Evolutionary conservation across 2,329 filamentous ascomycete species (phyloP).

Genomic region (Rhytidhysteron rufulum): DNA sequence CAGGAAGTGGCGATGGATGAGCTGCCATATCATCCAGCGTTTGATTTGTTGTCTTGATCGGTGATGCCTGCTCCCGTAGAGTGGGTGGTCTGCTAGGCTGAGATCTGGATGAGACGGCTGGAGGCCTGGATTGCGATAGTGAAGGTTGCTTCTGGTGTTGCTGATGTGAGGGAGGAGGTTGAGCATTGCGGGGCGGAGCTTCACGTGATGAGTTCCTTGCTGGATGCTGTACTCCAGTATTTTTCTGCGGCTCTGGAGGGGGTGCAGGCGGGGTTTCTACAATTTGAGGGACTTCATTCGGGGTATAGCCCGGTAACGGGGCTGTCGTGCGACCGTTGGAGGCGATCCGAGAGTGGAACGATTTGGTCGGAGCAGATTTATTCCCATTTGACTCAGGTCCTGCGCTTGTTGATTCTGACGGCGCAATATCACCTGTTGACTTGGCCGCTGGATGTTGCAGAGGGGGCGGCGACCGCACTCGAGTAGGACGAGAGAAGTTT

Average conservation of each 20-base stretch:
- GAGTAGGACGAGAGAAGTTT: conserved; percentile 60
- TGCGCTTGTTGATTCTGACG: conserved; percentile 17
- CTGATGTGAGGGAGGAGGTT: conserved; percentile 11
- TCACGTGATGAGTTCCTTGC: conserved; percentile 50
- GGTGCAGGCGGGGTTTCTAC: conserved; percentile 63
- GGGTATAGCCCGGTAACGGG: conserved; percentile 45
- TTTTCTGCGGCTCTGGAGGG: conserved; percentile 30
- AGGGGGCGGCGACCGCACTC: conserved; percentile 23
- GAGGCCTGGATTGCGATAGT: no score
- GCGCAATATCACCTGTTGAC: conserved; percentile 27
- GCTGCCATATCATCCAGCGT: conserved; percentile 63
- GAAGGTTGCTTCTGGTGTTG: conserved; percentile 20
- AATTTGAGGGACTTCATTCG: conserved; percentile 46
- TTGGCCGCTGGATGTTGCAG: conserved; percentile 14
- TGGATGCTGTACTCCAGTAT: conserved; percentile 37
- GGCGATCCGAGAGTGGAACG: conserved; percentile 55
- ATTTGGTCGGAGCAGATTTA: conserved; percentile 38
- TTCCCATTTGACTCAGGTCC: conserved; percentile 25
- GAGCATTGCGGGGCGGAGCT: conserved; percentile 24
- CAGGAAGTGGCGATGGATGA: conserved; percentile 65
- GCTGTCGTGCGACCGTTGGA: conserved; percentile 56
- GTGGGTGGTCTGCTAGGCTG: conserved; percentile 25
- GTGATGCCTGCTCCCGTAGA: conserved; percentile 25
- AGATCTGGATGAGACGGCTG: conserved; percentile 11
- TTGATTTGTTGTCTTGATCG: conserved; percentile 40